Evolutionary conservation across 2,329 filamentous ascomycete species (phyloP), one percentile per base, ranked within the genome.

Genomic region (Ophiostoma australiae): DNA sequence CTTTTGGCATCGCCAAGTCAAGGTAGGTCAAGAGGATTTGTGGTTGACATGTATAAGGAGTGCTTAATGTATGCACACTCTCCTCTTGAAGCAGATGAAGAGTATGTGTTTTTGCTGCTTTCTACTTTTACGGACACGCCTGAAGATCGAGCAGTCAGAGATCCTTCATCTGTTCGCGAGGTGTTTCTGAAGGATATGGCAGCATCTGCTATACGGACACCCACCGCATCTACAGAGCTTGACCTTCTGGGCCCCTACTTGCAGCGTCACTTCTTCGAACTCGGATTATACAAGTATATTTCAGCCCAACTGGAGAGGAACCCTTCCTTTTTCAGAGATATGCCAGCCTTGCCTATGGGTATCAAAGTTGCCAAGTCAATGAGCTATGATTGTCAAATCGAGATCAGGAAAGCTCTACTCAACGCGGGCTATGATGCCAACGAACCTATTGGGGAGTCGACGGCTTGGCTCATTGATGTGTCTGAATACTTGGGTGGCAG

Each of bases 181-280:
- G 0, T 6, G 5, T 7, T 48, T 0, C 17, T 20, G 17, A 0
- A 2, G 17, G 1, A 1, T 4, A 6, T 6, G 17, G 44, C 44
- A 48, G 17, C 6, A n/a, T 20, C 6, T 6, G 7, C 7, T 20
- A 48, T 4, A 5, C 17, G 7, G 44, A 20, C 0, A 20, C 17
- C 0, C 17, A 6, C 44, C 17, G 2, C 2, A 48, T 48, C 44
- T n/a, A 48, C 44, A 48, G 44, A 48, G 44, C 17, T 20, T 48
- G 44, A 1, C 8, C 17, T 48, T 1, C 1, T 48, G 6, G 44
- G 13, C 17, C 44, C 44, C 17, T n/a, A n/a, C 20, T 2, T 48
- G 44, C 17, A 48, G 17, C 44, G n/a, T 8, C 6, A n/a, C 5
- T 6, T 48, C 7, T 48, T 48, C 44, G 17, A 7, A 8, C 2